Evolutionary conservation across 768 basidiomycete genomes (phyloP).

Genomic region (Naganishia vishniacii): DNA sequence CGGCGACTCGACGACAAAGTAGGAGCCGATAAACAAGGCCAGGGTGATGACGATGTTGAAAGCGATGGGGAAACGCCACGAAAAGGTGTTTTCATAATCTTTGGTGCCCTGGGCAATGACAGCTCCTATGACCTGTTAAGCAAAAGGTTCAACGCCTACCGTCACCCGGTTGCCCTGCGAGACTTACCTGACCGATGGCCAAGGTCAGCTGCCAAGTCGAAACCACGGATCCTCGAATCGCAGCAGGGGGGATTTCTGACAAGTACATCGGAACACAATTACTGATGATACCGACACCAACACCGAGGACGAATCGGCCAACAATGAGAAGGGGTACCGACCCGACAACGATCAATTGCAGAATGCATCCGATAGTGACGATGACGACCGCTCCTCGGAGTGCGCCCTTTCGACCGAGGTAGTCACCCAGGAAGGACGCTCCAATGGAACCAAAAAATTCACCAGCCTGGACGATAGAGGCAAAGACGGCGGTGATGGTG

Average conservation of each 20-base stretch:
- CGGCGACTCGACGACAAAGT: slow-evolving; percentile 44
- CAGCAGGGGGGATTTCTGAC: slow-evolving; percentile 46
- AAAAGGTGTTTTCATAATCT: slow-evolving; percentile 28
- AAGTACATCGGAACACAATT: slow-evolving; percentile 46
- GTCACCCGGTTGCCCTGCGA: not conserved
- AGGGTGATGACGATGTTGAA: slow-evolving; percentile 45
- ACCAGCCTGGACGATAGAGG: slow-evolving; percentile 47
- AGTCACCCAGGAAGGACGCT: slow-evolving; percentile 45
- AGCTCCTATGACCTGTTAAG: slow-evolving; percentile 41
- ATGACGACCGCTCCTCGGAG: slow-evolving; percentile 35
- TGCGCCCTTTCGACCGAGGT: slow-evolving; percentile 44
- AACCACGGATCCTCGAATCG: slow-evolving; percentile 46
- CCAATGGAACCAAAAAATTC: slow-evolving; percentile 46
- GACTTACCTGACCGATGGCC: slow-evolving; percentile 43
- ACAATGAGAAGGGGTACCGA: slow-evolving; percentile 34
- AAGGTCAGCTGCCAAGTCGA: slow-evolving; percentile 46
- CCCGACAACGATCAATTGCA: slow-evolving; percentile 38
- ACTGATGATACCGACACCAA: slow-evolving; percentile 44
- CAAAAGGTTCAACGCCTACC: not conserved
- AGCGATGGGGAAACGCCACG: slow-evolving; percentile 43
- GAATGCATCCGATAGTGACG: slow-evolving; percentile 41
- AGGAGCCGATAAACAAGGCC: slow-evolving; percentile 34
- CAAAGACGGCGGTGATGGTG: slow-evolving; percentile 37
- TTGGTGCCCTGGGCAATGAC: slow-evolving; percentile 44
- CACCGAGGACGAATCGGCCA: slow-evolving; percentile 46